These are phyloP conservation scores for Annulohypoxylon nitens DNA, from an alignment of 495 filamentous ascomycete genomes.

Conservation along the genomic window DNA sequence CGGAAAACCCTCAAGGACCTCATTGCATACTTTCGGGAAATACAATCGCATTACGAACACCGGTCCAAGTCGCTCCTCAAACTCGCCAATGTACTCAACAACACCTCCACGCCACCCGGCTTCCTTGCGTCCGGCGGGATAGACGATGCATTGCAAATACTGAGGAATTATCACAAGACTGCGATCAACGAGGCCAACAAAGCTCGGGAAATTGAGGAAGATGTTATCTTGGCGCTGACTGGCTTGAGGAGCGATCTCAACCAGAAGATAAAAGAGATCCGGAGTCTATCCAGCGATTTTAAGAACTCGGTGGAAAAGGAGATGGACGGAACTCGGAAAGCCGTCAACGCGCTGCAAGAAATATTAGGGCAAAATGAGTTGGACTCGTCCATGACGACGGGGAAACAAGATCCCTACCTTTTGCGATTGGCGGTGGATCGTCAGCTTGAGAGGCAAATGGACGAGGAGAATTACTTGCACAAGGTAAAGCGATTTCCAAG, in stretches of 20 bases:
- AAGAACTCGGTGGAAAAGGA: conserved; percentile 89
- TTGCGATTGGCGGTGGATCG: conserved; percentile 85
- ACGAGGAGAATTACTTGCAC: conserved; percentile 97
- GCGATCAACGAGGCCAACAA: conserved; percentile 87
- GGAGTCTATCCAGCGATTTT: conserved; percentile 90
- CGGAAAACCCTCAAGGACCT: conserved; percentile 94
- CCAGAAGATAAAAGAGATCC: conserved; percentile 98
- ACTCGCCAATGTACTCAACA: conserved; percentile 85
- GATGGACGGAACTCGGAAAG: conserved; percentile 75
- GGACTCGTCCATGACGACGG: conserved; percentile 78
- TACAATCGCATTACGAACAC: conserved; percentile 90
- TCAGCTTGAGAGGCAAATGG: conserved; percentile 90
- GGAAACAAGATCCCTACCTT: conserved; percentile 92
- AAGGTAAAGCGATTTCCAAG: conserved; percentile 68
- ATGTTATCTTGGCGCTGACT: conserved; percentile 88
- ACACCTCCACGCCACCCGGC: conserved; percentile 74
- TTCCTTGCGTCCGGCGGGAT: conserved; percentile 86
- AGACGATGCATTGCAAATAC: conserved; percentile 83
- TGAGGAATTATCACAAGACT: conserved; percentile 85
- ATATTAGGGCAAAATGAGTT: conserved; percentile 80
- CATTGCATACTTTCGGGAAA: conserved; percentile 93
- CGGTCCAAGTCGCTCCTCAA: conserved; percentile 86
- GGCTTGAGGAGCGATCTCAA: conserved; percentile 88
- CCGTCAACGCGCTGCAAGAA: conserved; percentile 83
- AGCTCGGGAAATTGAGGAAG: conserved; percentile 87